Evolutionary conservation across 352 stramenopile species (phyloP).

Genomic region (Phytophthora meadii): DNA sequence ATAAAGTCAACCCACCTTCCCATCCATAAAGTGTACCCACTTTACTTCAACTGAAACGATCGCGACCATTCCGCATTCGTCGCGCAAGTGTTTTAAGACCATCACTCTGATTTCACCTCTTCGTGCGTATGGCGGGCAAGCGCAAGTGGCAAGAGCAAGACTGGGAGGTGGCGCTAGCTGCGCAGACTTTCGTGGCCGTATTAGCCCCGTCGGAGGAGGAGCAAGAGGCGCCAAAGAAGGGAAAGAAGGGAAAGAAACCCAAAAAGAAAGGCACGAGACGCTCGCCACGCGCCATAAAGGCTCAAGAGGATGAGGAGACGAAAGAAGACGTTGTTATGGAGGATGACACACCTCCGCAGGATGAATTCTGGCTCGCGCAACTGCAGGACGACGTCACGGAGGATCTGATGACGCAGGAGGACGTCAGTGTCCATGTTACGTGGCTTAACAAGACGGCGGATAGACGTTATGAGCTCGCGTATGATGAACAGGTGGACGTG

Average conservation of each 20-base stretch:
- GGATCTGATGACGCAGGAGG: constrained; percentile 63
- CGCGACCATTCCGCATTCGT: neutral
- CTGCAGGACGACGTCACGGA: constrained; percentile 81
- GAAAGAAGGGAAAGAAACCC: constrained; percentile 29
- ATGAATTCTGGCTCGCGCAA: constrained; percentile 76
- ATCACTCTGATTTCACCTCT: neutral
- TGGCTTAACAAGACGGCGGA: constrained; percentile 61
- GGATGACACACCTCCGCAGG: constrained; percentile 21
- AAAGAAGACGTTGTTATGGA: constrained; percentile 14
- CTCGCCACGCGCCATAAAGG: constrained; percentile 8
- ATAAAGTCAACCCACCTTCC: too few relatives aligned
- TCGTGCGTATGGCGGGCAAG: constrained; percentile 30
- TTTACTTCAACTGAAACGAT: constrained; percentile 1
- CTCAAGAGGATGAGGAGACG: neutral
- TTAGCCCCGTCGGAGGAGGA: constrained; percentile 36
- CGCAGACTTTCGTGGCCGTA: constrained; percentile 71
- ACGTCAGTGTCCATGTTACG: constrained; percentile 57
- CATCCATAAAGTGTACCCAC: constrained; percentile 5
- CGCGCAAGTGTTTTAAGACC: too few relatives aligned
- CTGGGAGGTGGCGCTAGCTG: constrained; percentile 72
- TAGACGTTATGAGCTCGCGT: constrained; percentile 55
- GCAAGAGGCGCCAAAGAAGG: constrained; percentile 15
- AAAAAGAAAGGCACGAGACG: constrained; percentile 19
- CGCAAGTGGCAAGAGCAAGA: constrained; percentile 76
- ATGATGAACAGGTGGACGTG: constrained; percentile 69